phyloP scores from a whole-genome alignment of 305 asterid species.

The Fraxinus albicans region DNA sequence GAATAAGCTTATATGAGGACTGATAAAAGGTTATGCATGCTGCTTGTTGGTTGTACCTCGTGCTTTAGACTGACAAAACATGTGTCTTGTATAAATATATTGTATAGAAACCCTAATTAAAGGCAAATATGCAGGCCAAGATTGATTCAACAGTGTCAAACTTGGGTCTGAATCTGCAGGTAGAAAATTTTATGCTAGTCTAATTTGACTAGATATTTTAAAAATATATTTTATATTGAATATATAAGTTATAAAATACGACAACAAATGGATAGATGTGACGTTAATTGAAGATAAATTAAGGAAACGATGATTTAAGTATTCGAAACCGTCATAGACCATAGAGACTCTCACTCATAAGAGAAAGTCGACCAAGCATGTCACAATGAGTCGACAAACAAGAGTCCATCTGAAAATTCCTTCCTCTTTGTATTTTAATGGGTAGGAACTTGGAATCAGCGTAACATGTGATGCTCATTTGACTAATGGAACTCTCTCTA shows the following conservation, averaged over 20 bases:
- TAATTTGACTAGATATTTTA: conserved; percentile 17
- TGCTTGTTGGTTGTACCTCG: conserved; percentile 29
- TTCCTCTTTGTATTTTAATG: conserved; percentile 5
- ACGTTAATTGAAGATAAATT: not conserved
- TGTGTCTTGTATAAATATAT: conserved; percentile 28
- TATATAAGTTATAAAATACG: not conserved
- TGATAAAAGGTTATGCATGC: conserved; percentile 13
- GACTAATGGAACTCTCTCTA: conserved; percentile 20
- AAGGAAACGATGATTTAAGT: not conserved
- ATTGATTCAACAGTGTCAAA: conserved; percentile 29
- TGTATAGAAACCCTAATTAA: not conserved
- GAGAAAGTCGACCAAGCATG: not conserved
- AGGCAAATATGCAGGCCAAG: conserved; percentile 26
- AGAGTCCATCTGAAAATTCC: not conserved
- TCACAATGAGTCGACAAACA: not conserved
- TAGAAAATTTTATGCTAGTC: not conserved
- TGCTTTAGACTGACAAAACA: conserved; percentile 43
- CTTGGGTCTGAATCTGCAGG: conserved; percentile 9
- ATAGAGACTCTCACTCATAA: not conserved
- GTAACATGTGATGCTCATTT: conserved; percentile 46
- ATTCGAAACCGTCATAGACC: not conserved
- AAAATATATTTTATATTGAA: not conserved
- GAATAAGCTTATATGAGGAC: conserved; percentile 13
- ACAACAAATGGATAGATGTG: not conserved
- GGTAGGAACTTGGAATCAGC: conserved; percentile 25